Evolutionary conservation across 148 eudicot species (phyloP), one percentile per base, ranked within the genome.

Genomic region (Hydrangea macrophylla): DNA sequence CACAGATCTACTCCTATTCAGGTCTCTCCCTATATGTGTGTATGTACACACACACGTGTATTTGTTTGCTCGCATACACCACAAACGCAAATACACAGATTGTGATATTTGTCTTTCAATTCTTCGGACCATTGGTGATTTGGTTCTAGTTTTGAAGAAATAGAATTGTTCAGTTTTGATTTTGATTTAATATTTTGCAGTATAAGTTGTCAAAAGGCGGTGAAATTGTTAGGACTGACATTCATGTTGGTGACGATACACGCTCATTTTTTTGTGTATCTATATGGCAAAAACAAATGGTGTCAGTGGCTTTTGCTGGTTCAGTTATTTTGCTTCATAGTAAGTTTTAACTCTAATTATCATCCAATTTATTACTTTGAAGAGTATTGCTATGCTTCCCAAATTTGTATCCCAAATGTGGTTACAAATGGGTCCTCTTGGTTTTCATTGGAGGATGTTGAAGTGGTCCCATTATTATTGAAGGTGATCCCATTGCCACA

Each of bases 231-330:
- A 79, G 97, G 73, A 85, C 85, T 39, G 93, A 89, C 71, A 75
- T 92, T 68, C 84, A 84, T 62, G 97, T 92, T 7, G 97, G 92
- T 25, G 97, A 92, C 27, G 96, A 92, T 53, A 83, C 96, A 58
- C 85, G 85, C 31, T 71, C 85, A 12, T 86, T 71, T 79, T 89
- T 92, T 62, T 78, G 82, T 31, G 88, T 87, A 42, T 83, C 96
- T 40, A 70, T 92, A 44, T 89, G 96, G 96, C 82, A 81, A 75
- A 84, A 82, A 74, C 77, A 79, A 11, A 80, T 89, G 73, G 82
- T 75, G 22, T 79, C 96, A 31, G 51, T 70, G 36, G 55, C 75
- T 54, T 75, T 78, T 54, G 86, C 92, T 51, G 90, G 92, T 18
- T 77, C 75, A 53, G 63, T 89, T 18, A 65, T 83, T 63, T 84